phyloP scores from a whole-genome alignment of 352 stramenopile species.

The Globisporangium okanoganense region DNA sequence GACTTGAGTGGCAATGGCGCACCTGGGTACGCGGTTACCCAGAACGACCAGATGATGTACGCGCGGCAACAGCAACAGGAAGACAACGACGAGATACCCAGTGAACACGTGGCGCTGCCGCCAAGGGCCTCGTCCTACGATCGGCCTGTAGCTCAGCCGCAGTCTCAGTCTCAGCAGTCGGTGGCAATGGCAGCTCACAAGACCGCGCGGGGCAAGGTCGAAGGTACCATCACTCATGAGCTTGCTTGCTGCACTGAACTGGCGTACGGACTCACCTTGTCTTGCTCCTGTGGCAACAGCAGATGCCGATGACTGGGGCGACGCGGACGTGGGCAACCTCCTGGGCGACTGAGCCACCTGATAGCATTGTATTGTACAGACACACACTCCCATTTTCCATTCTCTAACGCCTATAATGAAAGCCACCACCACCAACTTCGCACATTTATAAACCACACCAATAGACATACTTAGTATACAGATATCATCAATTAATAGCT shows the following conservation, averaged over 20 bases:
- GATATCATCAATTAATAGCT: background rate
- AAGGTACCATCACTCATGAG: constrained; percentile 34
- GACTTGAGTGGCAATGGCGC: constrained; percentile 13
- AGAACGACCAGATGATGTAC: constrained; percentile 5
- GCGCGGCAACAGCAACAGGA: constrained; percentile 23
- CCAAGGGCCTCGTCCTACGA: constrained; percentile 30
- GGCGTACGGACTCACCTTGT: constrained; percentile 8
- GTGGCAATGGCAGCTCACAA: constrained; percentile 23
- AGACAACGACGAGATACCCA: constrained; percentile 19
- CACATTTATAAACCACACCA: too few species aligned
- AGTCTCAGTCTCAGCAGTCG: constrained; percentile 11
- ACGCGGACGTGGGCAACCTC: constrained; percentile 75
- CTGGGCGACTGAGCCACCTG: constrained; percentile 42
- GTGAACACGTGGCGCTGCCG: constrained; percentile 40
- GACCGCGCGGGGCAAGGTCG: constrained; percentile 35
- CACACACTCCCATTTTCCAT: background rate
- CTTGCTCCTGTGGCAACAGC: constrained; percentile 8
- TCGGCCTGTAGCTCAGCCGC: constrained; percentile 12
- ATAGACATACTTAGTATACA: too few species aligned
- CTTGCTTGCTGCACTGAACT: constrained; percentile 11
- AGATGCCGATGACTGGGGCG: constrained; percentile 79
- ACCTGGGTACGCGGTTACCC: background rate
- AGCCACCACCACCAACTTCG: background rate
- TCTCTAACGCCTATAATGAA: background rate
- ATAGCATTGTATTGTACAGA: background rate